phyloP scores from a whole-genome alignment of 768 basidiomycete genomes.

The Tylopilus vinaceipallidus region DNA sequence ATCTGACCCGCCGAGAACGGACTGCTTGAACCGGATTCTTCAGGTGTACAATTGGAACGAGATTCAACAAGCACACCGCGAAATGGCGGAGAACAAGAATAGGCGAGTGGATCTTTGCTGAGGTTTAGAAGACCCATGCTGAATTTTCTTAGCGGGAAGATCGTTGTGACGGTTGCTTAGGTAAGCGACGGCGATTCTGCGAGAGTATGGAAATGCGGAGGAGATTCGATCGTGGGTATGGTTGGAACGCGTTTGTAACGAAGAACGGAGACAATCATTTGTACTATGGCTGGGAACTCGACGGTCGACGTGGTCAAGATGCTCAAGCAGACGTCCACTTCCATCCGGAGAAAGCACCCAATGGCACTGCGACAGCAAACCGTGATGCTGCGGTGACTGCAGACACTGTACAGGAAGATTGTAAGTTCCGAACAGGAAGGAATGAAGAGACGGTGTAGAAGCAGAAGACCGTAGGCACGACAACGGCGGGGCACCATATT shows the following conservation, averaged over 20 bases:
- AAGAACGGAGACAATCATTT: not conserved
- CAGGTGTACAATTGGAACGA: slow-evolving; percentile 81
- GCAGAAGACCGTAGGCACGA: slow-evolving; percentile 6
- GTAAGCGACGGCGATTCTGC: slow-evolving; percentile 10
- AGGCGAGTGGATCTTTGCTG: slow-evolving; percentile 29
- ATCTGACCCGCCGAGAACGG: slow-evolving; percentile 13
- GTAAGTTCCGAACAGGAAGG: slow-evolving; percentile 5
- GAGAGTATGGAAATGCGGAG: not conserved
- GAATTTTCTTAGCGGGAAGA: slow-evolving; percentile 29
- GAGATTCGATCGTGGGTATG: slow-evolving; percentile 1
- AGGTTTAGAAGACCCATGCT: not conserved
- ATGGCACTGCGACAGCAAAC: not conserved
- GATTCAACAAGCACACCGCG: slow-evolving; percentile 76
- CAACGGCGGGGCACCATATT: not conserved
- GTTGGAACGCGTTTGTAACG: slow-evolving; percentile 8
- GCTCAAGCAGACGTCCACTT: too few relatives aligned
- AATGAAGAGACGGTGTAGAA: not conserved
- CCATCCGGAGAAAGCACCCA: not conserved
- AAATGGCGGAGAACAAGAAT: slow-evolving; percentile 78
- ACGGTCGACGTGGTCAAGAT: too few relatives aligned
- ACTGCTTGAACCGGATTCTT: not conserved
- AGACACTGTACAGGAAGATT: not conserved
- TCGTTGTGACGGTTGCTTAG: slow-evolving; percentile 28
- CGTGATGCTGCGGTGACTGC: not conserved
- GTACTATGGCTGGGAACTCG: not conserved